A percentile compares a stretch with the other conserved stretches of the same genome.
Evolutionary conservation across 1,284 basidiomycete species (phyloP).

Genomic region (Singerocomus inundabilis): DNA sequence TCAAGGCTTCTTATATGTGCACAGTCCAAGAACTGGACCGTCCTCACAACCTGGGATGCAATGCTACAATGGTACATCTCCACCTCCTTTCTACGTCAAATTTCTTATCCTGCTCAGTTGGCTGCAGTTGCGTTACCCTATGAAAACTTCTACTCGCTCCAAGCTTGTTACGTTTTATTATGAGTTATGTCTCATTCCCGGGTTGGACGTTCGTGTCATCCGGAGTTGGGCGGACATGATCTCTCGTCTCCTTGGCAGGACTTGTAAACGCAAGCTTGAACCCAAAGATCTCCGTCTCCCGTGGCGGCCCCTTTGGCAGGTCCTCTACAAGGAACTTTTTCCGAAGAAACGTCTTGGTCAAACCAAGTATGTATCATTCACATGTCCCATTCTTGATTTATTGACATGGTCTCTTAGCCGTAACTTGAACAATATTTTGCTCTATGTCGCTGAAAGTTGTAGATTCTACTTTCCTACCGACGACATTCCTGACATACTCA

Average conservation of each 20-base stretch:
- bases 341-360: conserved; percentile 47
- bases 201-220: conserved; percentile 59
- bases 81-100: neutral
- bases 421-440: conserved; percentile 33
- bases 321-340: conserved; percentile 61
- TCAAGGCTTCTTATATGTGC: conserved; percentile 72
- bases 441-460: conserved; percentile 76
- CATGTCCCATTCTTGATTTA: conserved; percentile 25
- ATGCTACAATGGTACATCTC: conserved; percentile 65
- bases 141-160: conserved; percentile 70
- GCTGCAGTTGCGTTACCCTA: conserved; percentile 80
- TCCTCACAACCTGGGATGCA: conserved; percentile 67
- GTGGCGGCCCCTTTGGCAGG: conserved; percentile 62
- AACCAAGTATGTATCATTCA: conserved; percentile 45
- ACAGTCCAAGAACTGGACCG: conserved; percentile 73
- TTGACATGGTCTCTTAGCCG: conserved; percentile 20
- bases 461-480: conserved; percentile 90
- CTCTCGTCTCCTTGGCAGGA: conserved; percentile 43
- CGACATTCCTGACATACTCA: conserved; percentile 89
- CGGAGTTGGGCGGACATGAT: conserved; percentile 60
- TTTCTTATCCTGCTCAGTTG: conserved; percentile 49
- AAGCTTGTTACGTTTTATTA: conserved; percentile 81
- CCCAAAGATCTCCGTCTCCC: conserved; percentile 56
- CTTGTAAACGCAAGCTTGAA: conserved; percentile 47
- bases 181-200: conserved; percentile 80